Evolutionary conservation across 2,329 filamentous ascomycete species (phyloP).

Genomic region (Monosporascus sp.): DNA sequence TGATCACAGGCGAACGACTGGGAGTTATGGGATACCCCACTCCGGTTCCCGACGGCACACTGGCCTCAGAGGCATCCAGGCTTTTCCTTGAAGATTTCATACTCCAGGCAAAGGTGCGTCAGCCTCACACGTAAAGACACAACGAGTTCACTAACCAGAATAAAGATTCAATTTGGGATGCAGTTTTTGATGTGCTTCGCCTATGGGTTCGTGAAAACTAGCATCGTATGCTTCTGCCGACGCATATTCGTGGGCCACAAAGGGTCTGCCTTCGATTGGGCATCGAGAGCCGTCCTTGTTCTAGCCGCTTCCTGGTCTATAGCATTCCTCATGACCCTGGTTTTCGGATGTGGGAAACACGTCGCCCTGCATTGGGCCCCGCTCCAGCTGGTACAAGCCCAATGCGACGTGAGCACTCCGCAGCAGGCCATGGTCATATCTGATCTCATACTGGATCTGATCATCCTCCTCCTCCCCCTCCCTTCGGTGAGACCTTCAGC

Average conservation of each 20-base stretch:
- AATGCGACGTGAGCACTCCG: neutral
- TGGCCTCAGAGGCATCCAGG: neutral
- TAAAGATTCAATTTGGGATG: neutral
- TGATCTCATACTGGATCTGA: constrained; percentile 3
- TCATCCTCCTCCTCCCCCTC: constrained; percentile 3
- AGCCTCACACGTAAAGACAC: neutral
- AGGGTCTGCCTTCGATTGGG: neutral
- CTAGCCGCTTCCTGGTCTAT: neutral
- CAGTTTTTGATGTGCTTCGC: neutral
- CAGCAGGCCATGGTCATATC: constrained; percentile 51
- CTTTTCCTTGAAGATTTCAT: neutral
- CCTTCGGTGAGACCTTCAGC: neutral
- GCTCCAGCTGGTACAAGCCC: neutral
- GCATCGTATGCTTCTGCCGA: neutral
- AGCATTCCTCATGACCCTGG: neutral
- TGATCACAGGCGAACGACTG: neutral
- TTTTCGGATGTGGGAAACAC: neutral
- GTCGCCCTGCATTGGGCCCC: neutral
- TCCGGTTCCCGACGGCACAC: neutral
- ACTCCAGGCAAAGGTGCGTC: neutral
- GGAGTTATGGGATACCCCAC: neutral
- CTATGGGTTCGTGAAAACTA: neutral
- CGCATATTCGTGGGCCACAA: neutral
- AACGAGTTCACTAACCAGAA: neutral
- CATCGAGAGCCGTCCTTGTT: neutral